Evolutionary conservation across 495 filamentous ascomycete species (phyloP), one percentile per base, ranked within the genome.

Genomic region (Staphylotrichum tortipilum): DNA sequence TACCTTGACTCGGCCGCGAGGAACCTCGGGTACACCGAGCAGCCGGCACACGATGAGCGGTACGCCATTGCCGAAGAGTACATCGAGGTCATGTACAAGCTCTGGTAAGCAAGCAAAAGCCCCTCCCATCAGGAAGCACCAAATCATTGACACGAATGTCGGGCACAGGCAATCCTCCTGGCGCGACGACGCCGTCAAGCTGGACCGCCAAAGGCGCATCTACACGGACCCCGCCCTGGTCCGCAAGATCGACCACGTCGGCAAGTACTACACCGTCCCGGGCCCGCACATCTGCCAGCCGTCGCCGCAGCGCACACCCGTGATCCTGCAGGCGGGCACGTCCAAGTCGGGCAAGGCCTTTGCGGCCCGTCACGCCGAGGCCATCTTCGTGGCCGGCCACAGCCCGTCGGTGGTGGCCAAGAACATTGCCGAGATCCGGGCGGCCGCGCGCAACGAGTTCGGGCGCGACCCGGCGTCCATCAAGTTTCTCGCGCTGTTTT

Each of bases 61-160:
- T 87, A 87, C 61, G 75, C 71, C 15, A 67, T 79, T 35, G 81
- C 81, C 7, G 78, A 84, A 48, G 83, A 87, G 59, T 87, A 85
- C 61, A 64, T 86, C 50, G 68, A 73, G 34, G 79, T 85, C 6
- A 72, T 84, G 47, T 86, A 86, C 71, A 85, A 84, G 56, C 75
- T 87, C 2, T 78, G 77, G 36, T 39, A 39, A 39, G 36, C 7
- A 5, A 22, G 5, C n/a, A 8, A 28, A 10, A 10, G 26, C 6
- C 26, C 10, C 26, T 10, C 6, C 26, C 26, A 28, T n/a, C n/a
- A n/a, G n/a, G n/a, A n/a, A n/a, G n/a, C n/a, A n/a, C 31, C 3
- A 34, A 10, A n/a, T 8, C 8, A 34, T 10, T 11, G 31, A 4
- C 3, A 4, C 31, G 9, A 34, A 34, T 34, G 14, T 4, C 31